Percentiles rank a stretch among this genome's conserved stretches.
Conservation (phyloP, 179 eudicot genomes). For the Patellifolia procumbens region DNA sequence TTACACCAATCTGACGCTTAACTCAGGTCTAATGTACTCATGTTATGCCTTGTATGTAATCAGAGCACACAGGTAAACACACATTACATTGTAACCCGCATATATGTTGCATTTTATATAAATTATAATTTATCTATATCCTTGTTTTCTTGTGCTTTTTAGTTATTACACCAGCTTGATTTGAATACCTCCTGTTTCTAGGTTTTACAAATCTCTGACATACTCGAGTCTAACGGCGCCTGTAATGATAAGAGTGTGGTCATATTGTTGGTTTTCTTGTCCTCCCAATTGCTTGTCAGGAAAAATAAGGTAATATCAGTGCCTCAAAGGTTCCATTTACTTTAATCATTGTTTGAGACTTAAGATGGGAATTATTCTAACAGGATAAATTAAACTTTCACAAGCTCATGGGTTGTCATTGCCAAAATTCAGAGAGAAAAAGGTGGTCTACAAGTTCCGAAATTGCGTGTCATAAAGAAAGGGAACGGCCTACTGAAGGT, state of each 20-base stretch:
- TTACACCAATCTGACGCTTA: background rate
- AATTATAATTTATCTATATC: background rate
- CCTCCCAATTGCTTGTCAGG: slow-evolving; percentile 73
- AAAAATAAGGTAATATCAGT: slow-evolving; percentile 60
- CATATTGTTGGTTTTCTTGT: slow-evolving; percentile 81
- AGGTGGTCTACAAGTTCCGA: slow-evolving; percentile 48
- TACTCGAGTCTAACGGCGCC: slow-evolving; percentile 83
- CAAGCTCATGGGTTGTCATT: slow-evolving; percentile 78
- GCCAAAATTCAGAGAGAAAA: slow-evolving; percentile 66
- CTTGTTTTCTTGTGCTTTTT: slow-evolving; percentile 7
- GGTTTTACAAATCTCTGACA: slow-evolving; percentile 90
- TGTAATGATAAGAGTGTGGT: slow-evolving; percentile 77
- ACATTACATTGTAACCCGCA: background rate
- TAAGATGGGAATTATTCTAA: slow-evolving; percentile 14
- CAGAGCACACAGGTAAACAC: background rate
- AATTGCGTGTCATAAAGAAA: slow-evolving; percentile 34
- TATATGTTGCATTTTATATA: background rate
- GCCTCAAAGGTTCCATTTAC: slow-evolving; percentile 9
- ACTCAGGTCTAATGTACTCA: background rate
- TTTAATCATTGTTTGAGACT: slow-evolving; percentile 15
- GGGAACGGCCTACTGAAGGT: slow-evolving; percentile 41
- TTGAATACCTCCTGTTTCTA: slow-evolving; percentile 31
- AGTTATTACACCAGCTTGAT: slow-evolving; percentile 10
- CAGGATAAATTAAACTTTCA: slow-evolving; percentile 93
- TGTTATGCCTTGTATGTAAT: background rate